Evolutionary conservation across 2,329 filamentous ascomycete genomes (phyloP).

Genomic region (Pseudovirgaria hyperparasitica): DNA sequence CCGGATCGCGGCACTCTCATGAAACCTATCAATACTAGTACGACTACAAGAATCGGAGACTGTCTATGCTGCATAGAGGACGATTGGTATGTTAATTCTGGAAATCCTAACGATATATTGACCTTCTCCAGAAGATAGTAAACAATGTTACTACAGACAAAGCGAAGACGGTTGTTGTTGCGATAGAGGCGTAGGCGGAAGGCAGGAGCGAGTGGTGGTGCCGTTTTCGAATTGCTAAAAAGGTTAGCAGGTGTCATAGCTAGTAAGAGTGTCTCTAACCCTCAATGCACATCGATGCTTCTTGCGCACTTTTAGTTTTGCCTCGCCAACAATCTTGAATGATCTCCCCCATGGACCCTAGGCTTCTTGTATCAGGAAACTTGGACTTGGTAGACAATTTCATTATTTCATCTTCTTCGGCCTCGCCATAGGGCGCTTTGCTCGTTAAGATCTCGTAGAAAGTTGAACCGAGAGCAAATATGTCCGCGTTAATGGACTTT

Average conservation of each 20-base stretch:
- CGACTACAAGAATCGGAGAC: conserved; percentile 1
- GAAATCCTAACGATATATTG: conserved; percentile 2
- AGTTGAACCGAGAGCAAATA: conserved; percentile 2
- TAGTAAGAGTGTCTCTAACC: background rate
- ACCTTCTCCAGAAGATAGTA: conserved; percentile 2
- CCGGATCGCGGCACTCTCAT: conserved; percentile 2
- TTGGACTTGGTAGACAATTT: conserved; percentile 2
- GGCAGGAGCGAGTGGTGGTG: conserved; percentile 1
- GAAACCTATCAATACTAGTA: conserved; percentile 2
- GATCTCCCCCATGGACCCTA: conserved; percentile 1
- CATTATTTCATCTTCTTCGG: conserved; percentile 2
- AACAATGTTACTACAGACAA: conserved; percentile 2
- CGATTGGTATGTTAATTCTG: conserved; percentile 1
- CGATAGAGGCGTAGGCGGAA: conserved; percentile 1
- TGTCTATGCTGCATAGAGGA: conserved; percentile 3
- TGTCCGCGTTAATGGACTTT: conserved; percentile 1
- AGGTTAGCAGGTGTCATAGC: conserved; percentile 1
- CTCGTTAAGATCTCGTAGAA: conserved; percentile 2
- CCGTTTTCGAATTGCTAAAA: conserved; percentile 2
- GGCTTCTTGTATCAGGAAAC: conserved; percentile 3
- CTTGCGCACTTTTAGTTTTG: background rate
- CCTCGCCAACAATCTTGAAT: conserved; percentile 1
- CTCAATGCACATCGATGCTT: conserved; percentile 1
- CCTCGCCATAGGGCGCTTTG: conserved; percentile 1
- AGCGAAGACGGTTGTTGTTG: conserved; percentile 2